phyloP scores from a whole-genome alignment of 805 yeast genomes.

The Kluyveromyces siamensis region DNA sequence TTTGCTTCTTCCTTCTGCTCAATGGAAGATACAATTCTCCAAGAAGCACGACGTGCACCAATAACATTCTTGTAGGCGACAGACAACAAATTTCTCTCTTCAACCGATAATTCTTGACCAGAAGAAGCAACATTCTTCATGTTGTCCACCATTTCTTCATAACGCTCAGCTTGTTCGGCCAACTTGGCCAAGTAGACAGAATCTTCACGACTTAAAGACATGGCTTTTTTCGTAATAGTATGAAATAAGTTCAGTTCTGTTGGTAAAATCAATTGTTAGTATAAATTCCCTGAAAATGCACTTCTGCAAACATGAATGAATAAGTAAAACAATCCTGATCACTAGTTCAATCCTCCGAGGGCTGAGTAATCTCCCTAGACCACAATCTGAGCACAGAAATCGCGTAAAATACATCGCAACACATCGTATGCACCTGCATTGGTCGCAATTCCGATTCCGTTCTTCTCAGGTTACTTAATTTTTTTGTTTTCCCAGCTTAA shows the following conservation, averaged over 20 bases:
- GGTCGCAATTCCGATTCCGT: neutral
- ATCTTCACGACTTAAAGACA: slow-evolving; percentile 92
- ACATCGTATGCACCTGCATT: too few relatives aligned
- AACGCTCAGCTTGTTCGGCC: slow-evolving; percentile 99
- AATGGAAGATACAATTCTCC: slow-evolving; percentile 97
- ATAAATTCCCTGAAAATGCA: neutral
- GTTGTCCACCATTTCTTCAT: slow-evolving; percentile 98
- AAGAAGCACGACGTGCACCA: slow-evolving; percentile 98
- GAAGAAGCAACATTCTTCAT: slow-evolving; percentile 96
- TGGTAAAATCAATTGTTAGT: neutral
- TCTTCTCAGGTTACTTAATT: neutral
- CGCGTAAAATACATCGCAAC: too few relatives aligned
- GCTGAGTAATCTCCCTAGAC: too few relatives aligned
- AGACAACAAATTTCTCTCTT: slow-evolving; percentile 93
- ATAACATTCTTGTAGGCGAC: slow-evolving; percentile 98
- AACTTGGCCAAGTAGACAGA: slow-evolving; percentile 95
- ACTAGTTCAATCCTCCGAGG: too few relatives aligned
- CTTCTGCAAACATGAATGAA: neutral
- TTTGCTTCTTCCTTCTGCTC: slow-evolving; percentile 97
- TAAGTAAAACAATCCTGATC: neutral
- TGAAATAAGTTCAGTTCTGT: neutral
- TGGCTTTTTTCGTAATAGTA: slow-evolving; percentile 18
- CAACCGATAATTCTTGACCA: slow-evolving; percentile 92
- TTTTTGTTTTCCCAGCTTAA: neutral
- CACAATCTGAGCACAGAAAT: too few relatives aligned